Percentiles rank a stretch among this genome's conserved stretches.
Evolutionary conservation across 2,329 filamentous ascomycete genomes (phyloP).

Genomic region (Fusarium penzigii): DNA sequence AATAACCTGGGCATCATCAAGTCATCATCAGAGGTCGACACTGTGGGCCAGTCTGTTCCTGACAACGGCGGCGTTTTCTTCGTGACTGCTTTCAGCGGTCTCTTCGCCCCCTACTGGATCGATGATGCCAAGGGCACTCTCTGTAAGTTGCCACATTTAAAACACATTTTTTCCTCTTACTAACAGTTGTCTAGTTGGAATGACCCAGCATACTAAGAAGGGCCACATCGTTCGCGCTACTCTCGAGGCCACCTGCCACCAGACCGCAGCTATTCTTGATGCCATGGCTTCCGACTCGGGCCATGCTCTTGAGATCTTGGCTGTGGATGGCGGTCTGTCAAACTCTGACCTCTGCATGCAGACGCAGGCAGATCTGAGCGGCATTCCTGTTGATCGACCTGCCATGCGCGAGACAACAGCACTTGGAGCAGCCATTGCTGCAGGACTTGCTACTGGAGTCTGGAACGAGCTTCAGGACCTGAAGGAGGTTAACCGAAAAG

Average conservation of each 20-base stretch:
- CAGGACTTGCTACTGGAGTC: constrained; percentile 78
- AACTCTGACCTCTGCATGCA: constrained; percentile 90
- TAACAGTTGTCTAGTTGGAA: constrained; percentile 58
- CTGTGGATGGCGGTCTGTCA: constrained; percentile 87
- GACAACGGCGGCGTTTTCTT: constrained; percentile 85
- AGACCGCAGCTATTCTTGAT: constrained; percentile 87
- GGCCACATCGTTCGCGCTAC: constrained; percentile 88
- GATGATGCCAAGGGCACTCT: constrained; percentile 89
- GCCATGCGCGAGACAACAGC: constrained; percentile 90
- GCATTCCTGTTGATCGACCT: constrained; percentile 80
- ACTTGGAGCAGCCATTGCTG: constrained; percentile 84
- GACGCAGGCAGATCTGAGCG: constrained; percentile 82
- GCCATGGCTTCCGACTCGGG: constrained; percentile 88
- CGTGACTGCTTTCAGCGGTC: constrained; percentile 86
- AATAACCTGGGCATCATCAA: constrained; percentile 64
- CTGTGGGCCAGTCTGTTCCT: constrained; percentile 52
- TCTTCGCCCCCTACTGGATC: constrained; percentile 95
- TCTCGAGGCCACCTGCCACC: constrained; percentile 88
- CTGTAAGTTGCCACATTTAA: constrained; percentile 50
- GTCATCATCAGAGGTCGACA: constrained; percentile 50
- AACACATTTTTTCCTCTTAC: background rate
- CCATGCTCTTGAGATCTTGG: constrained; percentile 71
- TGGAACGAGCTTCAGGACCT: constrained; percentile 78
- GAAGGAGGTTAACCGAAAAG: constrained; percentile 69
- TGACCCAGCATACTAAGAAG: constrained; percentile 81